phyloP scores from a whole-genome alignment of 768 basidiomycete species.

The Peribolospora baueri region DNA sequence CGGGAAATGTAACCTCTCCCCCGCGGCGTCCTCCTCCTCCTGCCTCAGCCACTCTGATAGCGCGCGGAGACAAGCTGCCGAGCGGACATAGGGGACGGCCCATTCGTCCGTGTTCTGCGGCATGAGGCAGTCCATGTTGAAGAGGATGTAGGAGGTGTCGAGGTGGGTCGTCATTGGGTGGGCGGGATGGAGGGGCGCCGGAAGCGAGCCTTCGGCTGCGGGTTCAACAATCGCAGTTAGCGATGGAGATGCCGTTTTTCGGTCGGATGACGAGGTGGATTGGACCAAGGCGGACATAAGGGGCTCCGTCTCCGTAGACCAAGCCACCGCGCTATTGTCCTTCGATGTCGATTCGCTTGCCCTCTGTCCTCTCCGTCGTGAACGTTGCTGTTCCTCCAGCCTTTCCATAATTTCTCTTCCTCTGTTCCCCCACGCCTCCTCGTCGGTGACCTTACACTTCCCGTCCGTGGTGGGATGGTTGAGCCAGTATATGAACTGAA shows the following conservation, averaged over 20 bases:
- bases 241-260: background rate
- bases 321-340: too few species aligned
- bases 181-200: background rate
- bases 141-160: constrained; percentile 57
- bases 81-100: constrained; percentile 52
- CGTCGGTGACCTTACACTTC: too few species aligned
- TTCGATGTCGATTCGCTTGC: too few species aligned
- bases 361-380: too few species aligned
- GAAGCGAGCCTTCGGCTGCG: background rate
- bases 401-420: too few species aligned
- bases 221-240: too few species aligned
- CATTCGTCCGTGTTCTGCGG: constrained; percentile 65
- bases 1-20: constrained; percentile 70
- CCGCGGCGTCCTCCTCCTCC: constrained; percentile 41
- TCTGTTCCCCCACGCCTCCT: too few species aligned
- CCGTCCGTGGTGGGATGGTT: background rate
- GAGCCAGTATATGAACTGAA: constrained; percentile 24
- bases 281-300: too few species aligned
- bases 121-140: constrained; percentile 62
- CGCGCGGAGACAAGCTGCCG: constrained; percentile 42
- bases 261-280: background rate
- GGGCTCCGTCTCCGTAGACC: too few species aligned
- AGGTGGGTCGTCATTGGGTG: constrained; percentile 19
- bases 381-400: too few species aligned
- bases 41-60: constrained; percentile 44